A percentile compares a stretch with the other conserved stretches of the same genome.
phyloP scores from a whole-genome alignment of 257 asterid species.

The Nicotiana otophora region DNA sequence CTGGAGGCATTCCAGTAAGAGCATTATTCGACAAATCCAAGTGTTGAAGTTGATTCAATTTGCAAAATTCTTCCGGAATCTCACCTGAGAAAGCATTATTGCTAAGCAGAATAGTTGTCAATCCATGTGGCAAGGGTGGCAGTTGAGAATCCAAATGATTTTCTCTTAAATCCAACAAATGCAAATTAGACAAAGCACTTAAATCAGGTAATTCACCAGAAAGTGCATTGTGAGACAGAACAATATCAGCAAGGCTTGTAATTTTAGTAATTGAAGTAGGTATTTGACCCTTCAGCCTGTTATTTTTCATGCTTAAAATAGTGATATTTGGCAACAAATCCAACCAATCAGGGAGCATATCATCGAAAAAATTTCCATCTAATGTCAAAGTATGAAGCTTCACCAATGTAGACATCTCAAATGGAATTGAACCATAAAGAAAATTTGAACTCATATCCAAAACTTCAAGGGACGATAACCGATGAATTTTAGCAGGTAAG shows the following conservation, averaged over 20 bases:
- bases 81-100: constrained; percentile 45
- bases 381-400: constrained; percentile 36
- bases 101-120: constrained; percentile 28
- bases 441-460: constrained; percentile 65
- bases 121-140: constrained; percentile 40
- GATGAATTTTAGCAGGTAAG: constrained; percentile 45
- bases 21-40: constrained; percentile 53
- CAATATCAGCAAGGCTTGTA: constrained; percentile 32
- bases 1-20: constrained; percentile 30
- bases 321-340: constrained; percentile 39
- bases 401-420: constrained; percentile 41
- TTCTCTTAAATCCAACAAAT: constrained; percentile 48
- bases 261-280: constrained; percentile 31
- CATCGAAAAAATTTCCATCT: constrained; percentile 63
- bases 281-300: constrained; percentile 35
- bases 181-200: constrained; percentile 30
- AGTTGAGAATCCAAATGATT: constrained; percentile 39
- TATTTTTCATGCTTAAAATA: constrained; percentile 47
- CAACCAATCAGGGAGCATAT: constrained; percentile 41
- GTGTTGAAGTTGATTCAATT: constrained; percentile 40
- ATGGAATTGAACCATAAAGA: constrained; percentile 44
- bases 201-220: constrained; percentile 44
- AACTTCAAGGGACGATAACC: constrained; percentile 39
- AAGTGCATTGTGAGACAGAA: constrained; percentile 39
- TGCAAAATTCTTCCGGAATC: constrained; percentile 43